A percentile compares a stretch with the other conserved stretches of the same genome.
Conservation (phyloP, 164 flowering plant species). For the Santalum album region DNA sequence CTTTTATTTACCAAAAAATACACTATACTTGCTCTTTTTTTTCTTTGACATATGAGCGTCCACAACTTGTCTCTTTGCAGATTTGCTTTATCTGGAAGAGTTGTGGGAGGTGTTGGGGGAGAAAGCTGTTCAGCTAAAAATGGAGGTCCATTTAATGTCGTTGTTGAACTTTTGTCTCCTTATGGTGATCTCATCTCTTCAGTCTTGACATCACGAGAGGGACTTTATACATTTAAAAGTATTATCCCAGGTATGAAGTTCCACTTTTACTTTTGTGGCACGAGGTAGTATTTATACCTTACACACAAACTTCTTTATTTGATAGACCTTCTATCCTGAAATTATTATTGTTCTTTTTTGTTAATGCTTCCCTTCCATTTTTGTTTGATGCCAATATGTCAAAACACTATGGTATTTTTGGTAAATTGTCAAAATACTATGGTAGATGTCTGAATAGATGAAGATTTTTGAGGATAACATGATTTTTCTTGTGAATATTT, state of each 20-base stretch:
- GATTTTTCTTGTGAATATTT: too few species aligned
- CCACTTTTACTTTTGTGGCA: background rate
- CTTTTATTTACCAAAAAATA: too few species aligned
- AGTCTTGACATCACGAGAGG: constrained; percentile 50
- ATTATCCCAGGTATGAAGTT: constrained; percentile 61
- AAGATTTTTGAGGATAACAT: too few species aligned
- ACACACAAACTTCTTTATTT: background rate
- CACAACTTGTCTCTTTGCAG: constrained; percentile 25
- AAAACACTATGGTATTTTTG: too few species aligned
- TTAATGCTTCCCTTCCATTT: too few species aligned
- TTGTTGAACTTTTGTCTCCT: constrained; percentile 63
- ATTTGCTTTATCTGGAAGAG: constrained; percentile 82
- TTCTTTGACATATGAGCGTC: constrained; percentile 3
- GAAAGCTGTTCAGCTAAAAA: constrained; percentile 59
- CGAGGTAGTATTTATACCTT: background rate
- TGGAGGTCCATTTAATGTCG: constrained; percentile 79
- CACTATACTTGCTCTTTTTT: constrained; percentile 5
- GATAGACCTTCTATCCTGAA: too few species aligned
- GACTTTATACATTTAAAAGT: constrained; percentile 66
- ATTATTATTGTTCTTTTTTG: too few species aligned
- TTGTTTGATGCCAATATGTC: too few species aligned
- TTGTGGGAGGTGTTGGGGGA: constrained; percentile 88
- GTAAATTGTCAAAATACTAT: too few species aligned
- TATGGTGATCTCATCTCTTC: constrained; percentile 55
- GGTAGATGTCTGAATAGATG: too few species aligned